Evolutionary conservation across 306 rosid species (phyloP).

Genomic region (Castanopsis chinensis): DNA sequence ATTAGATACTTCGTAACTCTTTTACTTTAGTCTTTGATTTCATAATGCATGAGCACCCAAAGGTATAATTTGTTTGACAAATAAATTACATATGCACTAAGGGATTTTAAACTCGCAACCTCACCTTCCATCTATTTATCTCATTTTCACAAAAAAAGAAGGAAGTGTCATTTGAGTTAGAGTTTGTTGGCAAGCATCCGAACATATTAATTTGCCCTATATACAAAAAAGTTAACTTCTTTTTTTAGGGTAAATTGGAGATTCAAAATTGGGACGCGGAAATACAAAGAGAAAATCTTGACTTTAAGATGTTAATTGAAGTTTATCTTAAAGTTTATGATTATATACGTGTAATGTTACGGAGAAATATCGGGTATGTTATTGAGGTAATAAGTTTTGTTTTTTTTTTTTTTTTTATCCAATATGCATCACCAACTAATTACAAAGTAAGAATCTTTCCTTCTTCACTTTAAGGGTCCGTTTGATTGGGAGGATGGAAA

Average conservation of each 20-base stretch:
- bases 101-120: too few species aligned
- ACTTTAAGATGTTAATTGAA: not conserved
- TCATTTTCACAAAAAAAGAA: too few species aligned
- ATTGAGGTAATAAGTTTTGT: not conserved
- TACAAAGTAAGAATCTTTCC: not conserved
- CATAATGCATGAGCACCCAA: too few species aligned
- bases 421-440: not conserved
- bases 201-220: not conserved
- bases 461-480: not conserved
- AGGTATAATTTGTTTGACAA: too few species aligned
- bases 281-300: not conserved
- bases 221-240: not conserved
- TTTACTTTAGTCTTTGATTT: too few species aligned
- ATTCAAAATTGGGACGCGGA: not conserved
- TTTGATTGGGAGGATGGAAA: too few species aligned
- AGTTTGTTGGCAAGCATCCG: not conserved
- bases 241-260: not conserved
- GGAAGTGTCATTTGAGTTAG: too few species aligned
- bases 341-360: not conserved
- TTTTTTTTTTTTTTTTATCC: not conserved
- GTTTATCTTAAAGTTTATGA: not conserved
- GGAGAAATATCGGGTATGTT: not conserved
- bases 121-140: too few species aligned
- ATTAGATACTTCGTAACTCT: too few species aligned
- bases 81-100: too few species aligned